Evolutionary conservation across 495 filamentous ascomycete genomes (phyloP).

Genomic region (Penicillium paradoxum): DNA sequence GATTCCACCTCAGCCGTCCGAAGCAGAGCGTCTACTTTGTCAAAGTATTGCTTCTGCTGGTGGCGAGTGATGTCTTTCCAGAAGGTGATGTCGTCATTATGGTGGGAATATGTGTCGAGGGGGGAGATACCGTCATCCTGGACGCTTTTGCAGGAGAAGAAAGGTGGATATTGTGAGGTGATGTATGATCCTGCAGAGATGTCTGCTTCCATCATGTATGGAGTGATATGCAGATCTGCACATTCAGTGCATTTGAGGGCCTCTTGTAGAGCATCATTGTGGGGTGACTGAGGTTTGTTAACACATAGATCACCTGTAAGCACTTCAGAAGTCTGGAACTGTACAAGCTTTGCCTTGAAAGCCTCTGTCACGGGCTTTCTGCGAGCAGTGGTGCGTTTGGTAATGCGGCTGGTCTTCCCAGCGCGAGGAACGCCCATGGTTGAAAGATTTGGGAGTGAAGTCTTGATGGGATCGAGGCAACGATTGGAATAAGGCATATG

Average conservation of each 20-base stretch:
- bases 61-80: slow-evolving; percentile 17
- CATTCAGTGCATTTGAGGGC: slow-evolving; percentile 30
- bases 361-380: neutral
- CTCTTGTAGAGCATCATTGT: slow-evolving; percentile 23
- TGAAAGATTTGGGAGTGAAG: neutral
- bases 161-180: slow-evolving; percentile 22
- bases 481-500: neutral
- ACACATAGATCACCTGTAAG: neutral
- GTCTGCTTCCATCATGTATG: slow-evolving; percentile 21
- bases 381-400: neutral
- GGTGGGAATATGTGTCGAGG: neutral
- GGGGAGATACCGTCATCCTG: slow-evolving; percentile 16
- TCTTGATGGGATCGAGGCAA: neutral
- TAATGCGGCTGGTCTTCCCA: neutral
- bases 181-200: slow-evolving; percentile 19
- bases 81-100: slow-evolving; percentile 5
- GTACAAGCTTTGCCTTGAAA: neutral
- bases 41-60: slow-evolving; percentile 22
- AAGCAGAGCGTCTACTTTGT: slow-evolving; percentile 8
- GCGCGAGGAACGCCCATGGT: neutral
- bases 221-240: slow-evolving; percentile 13
- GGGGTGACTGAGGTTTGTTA: neutral
- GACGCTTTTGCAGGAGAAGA: slow-evolving; percentile 13
- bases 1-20: neutral
- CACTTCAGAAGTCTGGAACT: neutral